These are phyloP conservation scores for Starmera dryadoides DNA, from an alignment of 805 yeast genomes.

Conservation along the genomic window DNA sequence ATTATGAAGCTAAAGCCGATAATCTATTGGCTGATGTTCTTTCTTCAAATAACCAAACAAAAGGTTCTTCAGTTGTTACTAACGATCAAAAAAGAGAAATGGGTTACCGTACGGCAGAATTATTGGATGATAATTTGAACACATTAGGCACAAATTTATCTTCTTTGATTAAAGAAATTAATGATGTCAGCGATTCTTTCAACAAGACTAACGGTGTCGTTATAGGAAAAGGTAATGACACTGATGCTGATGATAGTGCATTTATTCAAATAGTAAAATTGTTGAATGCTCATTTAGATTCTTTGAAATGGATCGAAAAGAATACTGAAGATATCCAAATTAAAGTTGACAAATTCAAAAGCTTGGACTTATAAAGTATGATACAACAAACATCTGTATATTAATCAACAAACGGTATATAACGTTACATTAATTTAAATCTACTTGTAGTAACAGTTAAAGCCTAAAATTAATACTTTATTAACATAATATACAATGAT, in stretches of 20 bases:
- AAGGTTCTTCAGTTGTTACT: constrained; percentile 31
- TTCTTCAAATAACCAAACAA: constrained; percentile 21
- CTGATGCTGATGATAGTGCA: constrained; percentile 36
- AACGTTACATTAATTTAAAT: too few species aligned
- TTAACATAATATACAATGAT: too few species aligned
- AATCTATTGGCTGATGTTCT: constrained; percentile 27
- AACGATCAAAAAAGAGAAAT: constrained; percentile 85
- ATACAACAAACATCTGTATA: too few species aligned
- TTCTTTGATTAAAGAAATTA: constrained; percentile 72
- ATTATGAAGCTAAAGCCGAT: constrained; percentile 54
- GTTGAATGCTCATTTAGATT: constrained; percentile 82
- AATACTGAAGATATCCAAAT: constrained; percentile 62
- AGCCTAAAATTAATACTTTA: too few species aligned
- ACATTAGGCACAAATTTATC: constrained; percentile 69
- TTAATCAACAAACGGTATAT: too few species aligned
- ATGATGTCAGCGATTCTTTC: constrained; percentile 74
- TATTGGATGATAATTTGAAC: constrained; percentile 74
- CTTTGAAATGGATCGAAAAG: constrained; percentile 79
- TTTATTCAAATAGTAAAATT: constrained; percentile 70
- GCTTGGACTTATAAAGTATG: constrained; percentile 13
- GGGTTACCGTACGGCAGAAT: constrained; percentile 83
- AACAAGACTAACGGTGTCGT: constrained; percentile 50
- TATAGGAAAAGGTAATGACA: constrained; percentile 25
- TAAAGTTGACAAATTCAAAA: constrained; percentile 40
- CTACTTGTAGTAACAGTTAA: neutral